Evolutionary conservation across 169 alveolate genomes (phyloP).

Genomic region (Eimeria maxima): DNA sequence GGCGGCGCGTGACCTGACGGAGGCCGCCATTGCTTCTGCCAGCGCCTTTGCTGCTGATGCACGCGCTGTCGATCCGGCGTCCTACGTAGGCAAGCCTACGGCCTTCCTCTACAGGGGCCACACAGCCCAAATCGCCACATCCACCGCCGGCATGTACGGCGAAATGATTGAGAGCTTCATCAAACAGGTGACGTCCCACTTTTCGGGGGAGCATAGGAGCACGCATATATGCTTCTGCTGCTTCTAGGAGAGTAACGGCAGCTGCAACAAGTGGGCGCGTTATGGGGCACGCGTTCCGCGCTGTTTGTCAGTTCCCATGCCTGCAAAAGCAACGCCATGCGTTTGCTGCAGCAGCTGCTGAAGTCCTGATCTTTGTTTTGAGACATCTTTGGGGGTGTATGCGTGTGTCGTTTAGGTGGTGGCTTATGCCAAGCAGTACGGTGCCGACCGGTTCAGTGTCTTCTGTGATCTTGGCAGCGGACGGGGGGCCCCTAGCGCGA

Average conservation of each 20-base stretch:
- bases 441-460: conserved; percentile 89
- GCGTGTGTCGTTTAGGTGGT: conserved; percentile 79
- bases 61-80: conserved; percentile 48
- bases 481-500: conserved; percentile 91
- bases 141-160: conserved; percentile 94
- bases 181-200: conserved; percentile 48
- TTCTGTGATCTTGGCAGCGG: conserved; percentile 93
- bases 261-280: background rate
- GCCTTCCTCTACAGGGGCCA: conserved; percentile 87
- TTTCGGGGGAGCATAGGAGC: background rate
- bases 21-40: conserved; percentile 56
- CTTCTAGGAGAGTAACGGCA: background rate
- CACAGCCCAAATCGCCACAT: conserved; percentile 88
- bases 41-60: conserved; percentile 51
- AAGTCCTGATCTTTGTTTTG: background rate
- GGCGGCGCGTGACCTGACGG: conserved; percentile 43
- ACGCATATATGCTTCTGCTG: background rate
- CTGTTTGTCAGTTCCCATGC: background rate
- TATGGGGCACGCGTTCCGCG: too few species aligned
- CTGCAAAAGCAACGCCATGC: background rate
- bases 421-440: conserved; percentile 88
- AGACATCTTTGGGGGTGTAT: background rate
- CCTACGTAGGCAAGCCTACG: conserved; percentile 75
- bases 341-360: background rate
- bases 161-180: conserved; percentile 89